phyloP scores from a whole-genome alignment of 2,329 filamentous ascomycete species.

The Helminthosporium solani region DNA sequence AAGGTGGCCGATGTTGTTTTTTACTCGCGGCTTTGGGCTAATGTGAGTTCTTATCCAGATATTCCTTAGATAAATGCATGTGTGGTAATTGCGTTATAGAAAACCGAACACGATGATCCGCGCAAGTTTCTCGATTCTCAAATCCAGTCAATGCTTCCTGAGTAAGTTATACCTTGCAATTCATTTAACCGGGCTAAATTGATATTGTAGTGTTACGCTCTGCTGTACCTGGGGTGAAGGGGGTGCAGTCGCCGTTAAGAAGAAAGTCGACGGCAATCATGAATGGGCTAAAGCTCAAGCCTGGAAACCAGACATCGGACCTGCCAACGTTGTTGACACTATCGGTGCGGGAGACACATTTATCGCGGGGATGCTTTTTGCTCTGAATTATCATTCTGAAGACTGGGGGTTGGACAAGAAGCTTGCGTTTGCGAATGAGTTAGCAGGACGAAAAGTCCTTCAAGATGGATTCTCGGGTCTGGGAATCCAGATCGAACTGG shows the following conservation, averaged over 20 bases:
- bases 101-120: conserved; percentile 10
- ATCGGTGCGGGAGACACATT: conserved; percentile 77
- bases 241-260: conserved; percentile 53
- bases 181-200: neutral
- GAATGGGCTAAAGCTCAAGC: conserved; percentile 13
- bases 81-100: conserved; percentile 27
- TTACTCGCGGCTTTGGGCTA: conserved; percentile 67
- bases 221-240: conserved; percentile 62
- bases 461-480: conserved; percentile 60
- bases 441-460: conserved; percentile 68
- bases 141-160: conserved; percentile 33
- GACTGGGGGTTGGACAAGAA: conserved; percentile 54
- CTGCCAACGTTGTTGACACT: conserved; percentile 50
- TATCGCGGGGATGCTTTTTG: conserved; percentile 69
- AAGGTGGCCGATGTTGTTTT: conserved; percentile 69
- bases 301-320: neutral
- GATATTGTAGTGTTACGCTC: conserved; percentile 33
- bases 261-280: conserved; percentile 15
- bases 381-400: conserved; percentile 51
- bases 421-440: conserved; percentile 62
- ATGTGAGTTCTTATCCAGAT: conserved; percentile 41
- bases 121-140: conserved; percentile 37
- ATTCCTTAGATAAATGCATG: neutral
- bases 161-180: conserved; percentile 44
- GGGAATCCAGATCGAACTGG: neutral